Base-by-base conservation (phyloP, 805 yeast genomes). In the Komagataella phaffii region DNA sequence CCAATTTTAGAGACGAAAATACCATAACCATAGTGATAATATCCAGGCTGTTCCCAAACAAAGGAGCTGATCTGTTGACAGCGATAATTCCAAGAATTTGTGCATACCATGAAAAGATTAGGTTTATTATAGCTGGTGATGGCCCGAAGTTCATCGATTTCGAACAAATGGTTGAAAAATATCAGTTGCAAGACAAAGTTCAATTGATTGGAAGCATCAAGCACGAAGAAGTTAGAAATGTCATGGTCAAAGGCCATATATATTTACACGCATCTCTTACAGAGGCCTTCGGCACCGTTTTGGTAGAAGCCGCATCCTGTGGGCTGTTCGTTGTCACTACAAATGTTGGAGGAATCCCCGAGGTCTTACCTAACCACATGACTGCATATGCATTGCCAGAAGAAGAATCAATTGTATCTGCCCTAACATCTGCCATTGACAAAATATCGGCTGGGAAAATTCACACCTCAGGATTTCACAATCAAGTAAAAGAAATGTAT, bases 231-330 rank as follows among this genome's bases (percentile, higher is more conserved):
- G 99, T 93, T 7, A 72, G 98, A 49, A 88, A 90, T 58, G 86
- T 91, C 10, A 88, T 93, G 96, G 81, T 89, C 5, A 78, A 81
- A 55, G 99, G 99, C 17, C 95, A 93, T 59, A 91, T 93, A 8
- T 93, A 90, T 63, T 66, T 93, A 24, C 98, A 93, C 65, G 90
- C 99, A 0, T 83, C 96, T 0, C 72, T 93, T 45, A 93, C 98
- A 0, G 99, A 93, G 64, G 99, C 98, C 0, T 93, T 93, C 67
- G 99, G 99, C 2, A 93, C 99, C 0, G 98, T 88, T 0, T 69
- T 93, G 8, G 96, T 93, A 0, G 99, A 93, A 63, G 99, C 99
- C 0, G 99, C 97, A 0, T 85, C 96, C 1, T 93, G 98, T 70
- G 97, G 97, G 0, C 65, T 93, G 44, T 73, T 87, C 17, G 96